Percentiles rank a stretch among this genome's conserved stretches.
These are phyloP conservation scores for Sherardia arvensis DNA, from an alignment of 257 asterid genomes.

Conservation along the genomic window DNA sequence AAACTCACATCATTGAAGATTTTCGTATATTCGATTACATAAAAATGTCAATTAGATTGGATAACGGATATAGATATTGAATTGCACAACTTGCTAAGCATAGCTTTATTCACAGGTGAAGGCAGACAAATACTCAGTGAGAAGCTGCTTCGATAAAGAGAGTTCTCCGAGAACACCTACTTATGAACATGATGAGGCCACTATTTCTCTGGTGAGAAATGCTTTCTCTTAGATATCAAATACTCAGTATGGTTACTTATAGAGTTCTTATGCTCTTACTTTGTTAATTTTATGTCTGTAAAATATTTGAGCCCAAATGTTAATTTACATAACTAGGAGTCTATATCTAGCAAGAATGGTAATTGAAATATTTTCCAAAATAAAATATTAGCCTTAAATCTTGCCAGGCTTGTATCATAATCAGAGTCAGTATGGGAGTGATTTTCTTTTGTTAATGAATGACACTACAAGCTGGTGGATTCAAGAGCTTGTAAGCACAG, in stretches of 20 bases:
- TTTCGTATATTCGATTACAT: neutral
- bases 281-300: neutral
- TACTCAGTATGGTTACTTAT: too few relatives aligned
- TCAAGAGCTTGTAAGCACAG: neutral
- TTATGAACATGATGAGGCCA: slow-evolving; percentile 64
- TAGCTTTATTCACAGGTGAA: slow-evolving; percentile 42
- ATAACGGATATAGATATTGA: too few relatives aligned
- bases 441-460: too few relatives aligned
- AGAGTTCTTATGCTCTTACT: slow-evolving; percentile 4
- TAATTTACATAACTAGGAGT: neutral
- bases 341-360: neutral
- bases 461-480: neutral
- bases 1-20: neutral
- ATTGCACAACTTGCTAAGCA: too few relatives aligned
- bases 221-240: neutral
- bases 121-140: slow-evolving; percentile 65
- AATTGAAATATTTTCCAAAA: too few relatives aligned
- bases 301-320: neutral
- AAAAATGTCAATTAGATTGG: too few relatives aligned
- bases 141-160: slow-evolving; percentile 36
- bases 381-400: too few relatives aligned
- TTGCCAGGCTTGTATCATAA: too few relatives aligned
- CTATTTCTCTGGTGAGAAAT: slow-evolving; percentile 57
- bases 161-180: slow-evolving; percentile 73
- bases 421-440: neutral